Percentiles rank a stretch among this genome's conserved stretches.
phyloP scores from a whole-genome alignment of 805 yeast genomes.

The Blastobotrys terrestris region DNA sequence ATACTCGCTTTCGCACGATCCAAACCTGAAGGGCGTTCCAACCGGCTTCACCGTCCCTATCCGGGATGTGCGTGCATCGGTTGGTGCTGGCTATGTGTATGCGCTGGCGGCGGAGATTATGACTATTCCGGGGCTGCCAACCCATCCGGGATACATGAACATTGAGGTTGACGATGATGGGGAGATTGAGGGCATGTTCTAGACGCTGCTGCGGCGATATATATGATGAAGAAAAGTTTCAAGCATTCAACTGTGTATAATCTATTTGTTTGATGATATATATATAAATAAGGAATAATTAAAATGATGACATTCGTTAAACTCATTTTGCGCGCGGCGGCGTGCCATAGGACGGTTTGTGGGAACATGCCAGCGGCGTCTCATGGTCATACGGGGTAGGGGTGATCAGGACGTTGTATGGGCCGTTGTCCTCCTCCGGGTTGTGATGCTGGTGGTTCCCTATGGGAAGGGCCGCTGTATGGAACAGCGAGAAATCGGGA shows the following conservation, averaged over 20 bases:
- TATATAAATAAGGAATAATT: not conserved
- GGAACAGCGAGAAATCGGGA: not conserved
- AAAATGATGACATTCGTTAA: no score
- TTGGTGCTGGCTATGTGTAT: slow-evolving; percentile 94
- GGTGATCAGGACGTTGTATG: not conserved
- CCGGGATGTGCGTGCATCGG: slow-evolving; percentile 86
- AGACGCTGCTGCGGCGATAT: slow-evolving; percentile 17
- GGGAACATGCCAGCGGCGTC: not conserved
- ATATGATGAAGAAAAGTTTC: not conserved
- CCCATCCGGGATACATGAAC: slow-evolving; percentile 94
- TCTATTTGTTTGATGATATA: not conserved
- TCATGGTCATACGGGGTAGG: not conserved
- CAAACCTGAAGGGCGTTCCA: slow-evolving; percentile 90
- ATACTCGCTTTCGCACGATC: slow-evolving; percentile 92
- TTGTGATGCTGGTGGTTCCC: not conserved
- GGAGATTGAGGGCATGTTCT: slow-evolving; percentile 88
- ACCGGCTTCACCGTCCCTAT: slow-evolving; percentile 90
- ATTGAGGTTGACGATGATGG: slow-evolving; percentile 92
- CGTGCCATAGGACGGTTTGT: not conserved
- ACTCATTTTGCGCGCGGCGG: not conserved
- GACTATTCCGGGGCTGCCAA: slow-evolving; percentile 96
- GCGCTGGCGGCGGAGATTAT: slow-evolving; percentile 95
- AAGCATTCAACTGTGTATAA: not conserved
- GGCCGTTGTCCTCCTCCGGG: not conserved
- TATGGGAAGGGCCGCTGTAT: not conserved